Evolutionary conservation across 2,329 filamentous ascomycete species (phyloP), one percentile per base, ranked within the genome.

Genomic region (Ceratocystis lukuohia): DNA sequence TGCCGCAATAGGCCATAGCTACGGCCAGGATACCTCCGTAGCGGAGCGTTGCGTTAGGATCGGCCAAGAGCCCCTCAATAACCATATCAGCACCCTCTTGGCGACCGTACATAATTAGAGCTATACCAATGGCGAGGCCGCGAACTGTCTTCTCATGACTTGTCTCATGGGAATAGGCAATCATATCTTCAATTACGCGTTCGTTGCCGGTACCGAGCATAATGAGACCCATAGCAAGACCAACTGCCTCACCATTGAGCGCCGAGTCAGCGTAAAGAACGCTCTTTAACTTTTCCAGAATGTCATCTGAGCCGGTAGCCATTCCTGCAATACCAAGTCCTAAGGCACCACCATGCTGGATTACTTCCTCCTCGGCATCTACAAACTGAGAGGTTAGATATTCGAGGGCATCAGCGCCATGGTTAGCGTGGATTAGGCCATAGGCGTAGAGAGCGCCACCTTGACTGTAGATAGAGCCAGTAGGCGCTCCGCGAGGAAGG

Each of bases 21-120:
- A 99, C 90, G n/a, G 94, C 96, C 85, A 99, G 91, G 75, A 99
- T 96, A 79, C 94, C 94, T 74, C 94, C 94, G 71, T 99, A 99
- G 70, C 94, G 86, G 69, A 99, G 81, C 6, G 91, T 93, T 71
- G 94, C 91, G 74, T 99, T 93, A 1, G 94, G 89, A 71, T 99
- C 94, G 70, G 91, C 91, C 45, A 99, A 82, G 1, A 99, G 85
- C 61, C 90, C 91, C 73, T 96, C 93, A 70, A 99, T 95, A 71
- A 97, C 84, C 73, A 94, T 89, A 76, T 99, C 94, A 12, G 94
- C 94, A 69, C 88, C 88, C 76, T 99, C 94, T 77, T 97, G 92
- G 68, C 91, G 88, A 61, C 88, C 91, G 72, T 94, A 99, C 93
- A 97, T 97, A 79, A 99, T 96, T 68, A 99, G 80, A 10, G 94